Percentiles rank a stretch among this genome's conserved stretches.
phyloP scores from a whole-genome alignment of 2,329 filamentous ascomycete species.

The Fusarium sacchari region DNA sequence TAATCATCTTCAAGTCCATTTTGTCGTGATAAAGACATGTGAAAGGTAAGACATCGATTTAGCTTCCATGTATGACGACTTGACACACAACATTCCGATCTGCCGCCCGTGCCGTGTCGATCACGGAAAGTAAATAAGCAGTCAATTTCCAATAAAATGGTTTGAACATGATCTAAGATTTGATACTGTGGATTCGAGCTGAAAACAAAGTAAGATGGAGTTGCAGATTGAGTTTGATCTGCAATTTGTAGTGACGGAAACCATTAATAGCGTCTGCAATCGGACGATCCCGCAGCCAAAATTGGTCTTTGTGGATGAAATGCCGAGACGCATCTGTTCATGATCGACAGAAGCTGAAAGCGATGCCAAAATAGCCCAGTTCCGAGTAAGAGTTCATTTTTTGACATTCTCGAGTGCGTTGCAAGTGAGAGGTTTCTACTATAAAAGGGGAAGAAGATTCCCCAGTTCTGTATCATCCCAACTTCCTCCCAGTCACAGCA shows the following conservation, averaged over 20 bases:
- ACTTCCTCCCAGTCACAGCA: not conserved
- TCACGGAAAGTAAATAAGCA: not conserved
- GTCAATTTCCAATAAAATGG: not conserved
- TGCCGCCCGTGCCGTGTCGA: not conserved
- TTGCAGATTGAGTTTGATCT: not conserved
- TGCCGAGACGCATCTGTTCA: not conserved
- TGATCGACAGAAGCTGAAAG: not conserved
- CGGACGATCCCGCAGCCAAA: too few relatives aligned
- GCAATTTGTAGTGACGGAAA: not conserved
- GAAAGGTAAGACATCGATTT: not conserved
- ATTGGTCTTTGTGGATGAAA: not conserved
- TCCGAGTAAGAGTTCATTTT: rapidly evolving
- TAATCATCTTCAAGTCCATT: not conserved
- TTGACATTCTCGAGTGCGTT: too few relatives aligned
- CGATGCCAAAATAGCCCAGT: rapidly evolving
- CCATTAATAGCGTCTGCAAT: not conserved
- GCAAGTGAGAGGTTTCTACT: too few relatives aligned
- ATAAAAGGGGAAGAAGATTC: not conserved
- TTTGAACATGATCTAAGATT: rapidly evolving
- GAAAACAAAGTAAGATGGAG: rapidly evolving
- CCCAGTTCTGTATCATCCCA: not conserved
- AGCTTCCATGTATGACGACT: not conserved
- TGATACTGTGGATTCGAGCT: not conserved
- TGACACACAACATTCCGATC: not conserved
- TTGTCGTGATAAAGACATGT: not conserved